Evolutionary conservation across 1,284 basidiomycete genomes (phyloP).

Genomic region (Puccinia horiana): DNA sequence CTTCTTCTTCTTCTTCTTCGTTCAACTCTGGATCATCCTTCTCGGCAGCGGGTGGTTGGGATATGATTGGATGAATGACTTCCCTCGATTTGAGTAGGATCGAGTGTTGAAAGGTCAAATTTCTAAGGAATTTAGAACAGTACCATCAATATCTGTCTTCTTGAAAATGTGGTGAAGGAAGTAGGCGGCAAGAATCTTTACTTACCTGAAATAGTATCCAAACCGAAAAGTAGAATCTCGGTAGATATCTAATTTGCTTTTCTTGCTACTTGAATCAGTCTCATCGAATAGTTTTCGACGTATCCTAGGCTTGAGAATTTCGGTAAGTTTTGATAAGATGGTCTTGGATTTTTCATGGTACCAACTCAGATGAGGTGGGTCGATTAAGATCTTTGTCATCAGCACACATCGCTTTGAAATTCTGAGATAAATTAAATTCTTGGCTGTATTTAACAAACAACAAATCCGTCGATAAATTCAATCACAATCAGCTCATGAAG

Average conservation of each 20-base stretch:
- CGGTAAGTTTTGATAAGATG: conserved; percentile 13
- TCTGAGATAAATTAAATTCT: conserved; percentile 26
- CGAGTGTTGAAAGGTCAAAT: conserved; percentile 19
- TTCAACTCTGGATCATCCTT: background rate
- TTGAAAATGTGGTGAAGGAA: background rate
- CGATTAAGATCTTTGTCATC: conserved; percentile 38
- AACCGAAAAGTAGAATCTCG: conserved; percentile 28
- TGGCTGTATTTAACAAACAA: background rate
- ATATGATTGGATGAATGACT: conserved; percentile 27
- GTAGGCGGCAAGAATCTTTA: background rate
- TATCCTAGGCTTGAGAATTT: conserved; percentile 32
- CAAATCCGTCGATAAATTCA: background rate
- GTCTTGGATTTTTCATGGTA: conserved; percentile 1
- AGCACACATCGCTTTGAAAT: conserved; percentile 32
- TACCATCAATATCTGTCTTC: background rate
- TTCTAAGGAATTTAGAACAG: background rate
- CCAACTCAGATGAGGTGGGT: conserved; percentile 23
- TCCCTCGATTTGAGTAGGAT: conserved; percentile 39
- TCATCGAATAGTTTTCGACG: conserved; percentile 11
- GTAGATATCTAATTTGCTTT: conserved; percentile 42
- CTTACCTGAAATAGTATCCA: conserved; percentile 39
- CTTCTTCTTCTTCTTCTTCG: conserved; percentile 14
- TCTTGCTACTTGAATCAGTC: background rate
- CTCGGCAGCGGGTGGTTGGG: background rate
- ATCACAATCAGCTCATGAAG: background rate